Conservation (phyloP, 2,329 filamentous ascomycete genomes). For the Colletotrichum sp. region DNA sequence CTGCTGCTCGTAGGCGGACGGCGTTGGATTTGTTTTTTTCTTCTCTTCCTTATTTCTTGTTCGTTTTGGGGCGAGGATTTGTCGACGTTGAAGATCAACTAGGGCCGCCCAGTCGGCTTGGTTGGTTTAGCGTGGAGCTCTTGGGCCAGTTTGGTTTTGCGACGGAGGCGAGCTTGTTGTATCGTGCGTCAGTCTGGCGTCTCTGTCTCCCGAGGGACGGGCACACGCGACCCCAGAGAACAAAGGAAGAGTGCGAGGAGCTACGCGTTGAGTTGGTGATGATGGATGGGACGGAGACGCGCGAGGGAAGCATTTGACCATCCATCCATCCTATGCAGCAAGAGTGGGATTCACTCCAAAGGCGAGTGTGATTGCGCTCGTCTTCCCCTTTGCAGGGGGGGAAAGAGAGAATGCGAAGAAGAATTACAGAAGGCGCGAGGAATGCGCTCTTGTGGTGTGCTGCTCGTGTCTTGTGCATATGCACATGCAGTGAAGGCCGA, state of each 20-base stretch:
- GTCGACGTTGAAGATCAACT: slow-evolving; percentile 19
- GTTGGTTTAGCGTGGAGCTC: slow-evolving; percentile 1
- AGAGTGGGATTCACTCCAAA: background rate
- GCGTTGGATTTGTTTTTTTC: background rate
- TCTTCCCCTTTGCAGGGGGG: background rate
- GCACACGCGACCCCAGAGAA: background rate
- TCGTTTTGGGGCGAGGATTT: background rate
- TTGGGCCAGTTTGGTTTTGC: background rate
- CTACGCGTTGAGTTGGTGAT: background rate
- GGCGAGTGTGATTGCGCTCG: background rate
- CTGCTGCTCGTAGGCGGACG: background rate
- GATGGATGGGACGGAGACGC: background rate
- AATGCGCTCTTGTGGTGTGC: slow-evolving; percentile 5
- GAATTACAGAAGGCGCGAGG: slow-evolving; percentile 11
- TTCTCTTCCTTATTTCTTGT: background rate
- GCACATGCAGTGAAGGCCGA: slow-evolving; percentile 12
- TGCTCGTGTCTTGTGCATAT: slow-evolving; percentile 9
- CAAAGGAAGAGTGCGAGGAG: slow-evolving; percentile 9
- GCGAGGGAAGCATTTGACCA: background rate
- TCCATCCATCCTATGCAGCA: background rate
- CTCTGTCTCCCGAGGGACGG: slow-evolving; percentile 13
- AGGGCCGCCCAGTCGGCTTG: slow-evolving; percentile 7
- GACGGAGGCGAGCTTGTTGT: slow-evolving; percentile 17
- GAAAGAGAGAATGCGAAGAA: slow-evolving; percentile 15
- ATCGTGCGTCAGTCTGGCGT: slow-evolving; percentile 17